These are phyloP conservation scores for Ottelia alismoides DNA, from an alignment of 106 monocot genomes.

Conservation along the genomic window DNA sequence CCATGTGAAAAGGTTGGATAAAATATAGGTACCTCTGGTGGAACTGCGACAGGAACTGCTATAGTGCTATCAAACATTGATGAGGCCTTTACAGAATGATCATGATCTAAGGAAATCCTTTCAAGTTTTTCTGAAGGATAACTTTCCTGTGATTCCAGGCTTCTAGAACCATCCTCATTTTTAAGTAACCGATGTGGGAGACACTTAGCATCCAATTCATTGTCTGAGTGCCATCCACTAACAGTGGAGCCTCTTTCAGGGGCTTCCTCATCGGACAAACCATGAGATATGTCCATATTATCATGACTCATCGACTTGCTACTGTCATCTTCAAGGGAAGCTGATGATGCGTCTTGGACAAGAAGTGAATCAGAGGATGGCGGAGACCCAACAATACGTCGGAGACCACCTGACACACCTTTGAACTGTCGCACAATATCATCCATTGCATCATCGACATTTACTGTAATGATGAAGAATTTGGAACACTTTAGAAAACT, in stretches of 20 bases:
- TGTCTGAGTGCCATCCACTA: conserved; percentile 94
- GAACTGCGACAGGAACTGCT: conserved; percentile 50
- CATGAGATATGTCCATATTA: conserved; percentile 32
- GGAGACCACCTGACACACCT: conserved; percentile 66
- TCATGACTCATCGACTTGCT: background rate
- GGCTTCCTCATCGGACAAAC: conserved; percentile 78
- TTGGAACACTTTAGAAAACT: background rate
- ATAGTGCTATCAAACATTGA: conserved; percentile 14
- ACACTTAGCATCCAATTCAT: conserved; percentile 61
- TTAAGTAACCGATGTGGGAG: conserved; percentile 51
- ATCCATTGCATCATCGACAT: conserved; percentile 99
- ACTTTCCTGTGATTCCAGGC: conserved; percentile 21
- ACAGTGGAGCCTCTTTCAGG: conserved; percentile 35
- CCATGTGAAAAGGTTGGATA: too few species aligned
- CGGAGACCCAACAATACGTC: conserved; percentile 53
- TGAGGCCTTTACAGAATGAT: conserved; percentile 16
- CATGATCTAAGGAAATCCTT: conserved; percentile 13
- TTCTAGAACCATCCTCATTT: conserved; percentile 18
- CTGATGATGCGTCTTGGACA: too few species aligned
- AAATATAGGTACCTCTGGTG: conserved; percentile 68
- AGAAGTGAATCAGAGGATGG: too few species aligned
- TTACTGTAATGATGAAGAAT: conserved; percentile 41
- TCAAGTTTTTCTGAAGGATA: conserved; percentile 26
- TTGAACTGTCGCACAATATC: conserved; percentile 97
- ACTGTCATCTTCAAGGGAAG: conserved; percentile 44